A percentile compares a stretch with the other conserved stretches of the same genome.
Conservation (phyloP, 2,329 filamentous ascomycete species). For the Phaeoacremonium minimum region DNA sequence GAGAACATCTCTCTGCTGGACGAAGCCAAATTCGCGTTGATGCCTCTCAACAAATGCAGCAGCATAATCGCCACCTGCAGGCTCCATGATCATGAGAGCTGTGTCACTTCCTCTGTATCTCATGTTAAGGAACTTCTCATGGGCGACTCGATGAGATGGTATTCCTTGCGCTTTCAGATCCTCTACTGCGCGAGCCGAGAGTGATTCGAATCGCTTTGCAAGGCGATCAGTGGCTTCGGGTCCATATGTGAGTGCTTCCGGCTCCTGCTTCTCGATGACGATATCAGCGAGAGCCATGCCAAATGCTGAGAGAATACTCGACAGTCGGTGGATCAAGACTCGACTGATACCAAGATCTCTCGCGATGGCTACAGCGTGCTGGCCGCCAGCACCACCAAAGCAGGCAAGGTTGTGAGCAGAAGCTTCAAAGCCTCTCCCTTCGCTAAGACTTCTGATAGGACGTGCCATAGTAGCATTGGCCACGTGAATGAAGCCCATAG, state of each 20-base stretch:
- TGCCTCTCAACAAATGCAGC: constrained; percentile 64
- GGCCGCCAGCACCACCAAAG: constrained; percentile 5
- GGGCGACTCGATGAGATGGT: neutral
- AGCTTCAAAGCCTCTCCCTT: constrained; percentile 16
- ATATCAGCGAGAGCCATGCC: constrained; percentile 6
- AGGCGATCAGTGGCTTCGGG: constrained; percentile 5
- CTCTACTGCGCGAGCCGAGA: constrained; percentile 24
- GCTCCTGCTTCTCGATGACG: constrained; percentile 4
- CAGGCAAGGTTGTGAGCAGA: constrained; percentile 65
- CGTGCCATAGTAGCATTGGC: constrained; percentile 7
- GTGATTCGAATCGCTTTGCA: constrained; percentile 29
- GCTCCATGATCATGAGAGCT: constrained; percentile 19
- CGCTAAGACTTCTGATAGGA: constrained; percentile 5
- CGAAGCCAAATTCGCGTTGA: constrained; percentile 67
- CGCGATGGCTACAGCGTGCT: constrained; percentile 5
- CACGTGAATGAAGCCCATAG: constrained; percentile 2
- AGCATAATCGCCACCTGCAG: constrained; percentile 45
- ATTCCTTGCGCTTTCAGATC: constrained; percentile 1
- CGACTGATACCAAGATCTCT: constrained; percentile 2
- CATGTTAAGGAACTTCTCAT: constrained; percentile 16
- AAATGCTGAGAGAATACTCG: constrained; percentile 5
- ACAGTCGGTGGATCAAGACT: constrained; percentile 4
- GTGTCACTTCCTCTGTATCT: constrained; percentile 30
- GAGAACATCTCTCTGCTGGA: constrained; percentile 14
- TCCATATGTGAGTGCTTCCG: constrained; percentile 10